These are phyloP conservation scores for Tetrahymena borealis DNA, from an alignment of 73 alveolate genomes.

Conservation along the genomic window DNA sequence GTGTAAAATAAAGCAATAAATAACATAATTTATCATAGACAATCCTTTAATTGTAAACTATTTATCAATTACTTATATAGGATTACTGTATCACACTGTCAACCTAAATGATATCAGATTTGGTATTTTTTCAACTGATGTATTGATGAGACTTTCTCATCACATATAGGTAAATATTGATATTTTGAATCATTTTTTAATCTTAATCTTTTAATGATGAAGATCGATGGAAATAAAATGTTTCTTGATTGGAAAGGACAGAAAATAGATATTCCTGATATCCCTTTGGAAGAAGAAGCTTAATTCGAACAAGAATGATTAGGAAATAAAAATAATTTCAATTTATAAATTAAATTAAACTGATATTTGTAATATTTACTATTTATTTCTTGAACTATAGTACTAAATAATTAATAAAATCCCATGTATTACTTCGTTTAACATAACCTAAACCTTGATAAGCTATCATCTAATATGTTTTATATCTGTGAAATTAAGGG, in stretches of 20 bases:
- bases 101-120: not conserved
- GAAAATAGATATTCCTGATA: not conserved
- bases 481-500: no score
- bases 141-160: not conserved
- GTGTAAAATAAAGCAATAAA: no score
- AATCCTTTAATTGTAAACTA: no score
- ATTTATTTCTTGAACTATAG: no score
- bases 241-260: not conserved
- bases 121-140: not conserved
- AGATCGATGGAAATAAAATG: not conserved
- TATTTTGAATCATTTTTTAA: not conserved
- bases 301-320: not conserved
- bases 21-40: no score
- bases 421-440: no score
- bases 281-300: not conserved
- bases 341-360: not conserved
- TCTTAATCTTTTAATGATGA: not conserved
- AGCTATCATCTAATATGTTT: no score
- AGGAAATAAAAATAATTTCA: not conserved
- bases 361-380: no score
- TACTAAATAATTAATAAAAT: no score
- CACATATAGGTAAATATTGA: not conserved
- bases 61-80: not conserved
- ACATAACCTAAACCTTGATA: no score
- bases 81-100: not conserved